Evolutionary conservation across 2,329 filamentous ascomycete species (phyloP), one percentile per base, ranked within the genome.

Genomic region (Chaetomium strumarium): DNA sequence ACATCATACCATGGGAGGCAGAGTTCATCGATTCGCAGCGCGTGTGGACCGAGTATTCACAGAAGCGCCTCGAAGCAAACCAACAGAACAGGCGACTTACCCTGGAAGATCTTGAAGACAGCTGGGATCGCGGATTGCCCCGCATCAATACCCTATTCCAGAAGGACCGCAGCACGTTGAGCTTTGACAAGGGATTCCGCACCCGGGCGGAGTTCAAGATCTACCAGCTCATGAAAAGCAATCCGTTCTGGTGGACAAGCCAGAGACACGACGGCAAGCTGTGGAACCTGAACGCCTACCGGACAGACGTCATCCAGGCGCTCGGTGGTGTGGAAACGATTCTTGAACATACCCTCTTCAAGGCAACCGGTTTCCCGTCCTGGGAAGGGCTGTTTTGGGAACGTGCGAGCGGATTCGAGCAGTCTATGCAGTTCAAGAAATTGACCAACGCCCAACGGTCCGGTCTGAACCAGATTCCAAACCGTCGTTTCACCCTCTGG

Each of bases 81-180:
- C 92, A 97, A 63, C 93, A 99, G 69, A 99, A 99, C 64, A 85
- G 93, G 52, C 84, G 93, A 60, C 75, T 99, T 43, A 99, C 93
- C 0, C 78, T 99, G 8, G 93, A 99, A 68, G 93, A 99, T 71
- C 76, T 99, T 19, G 93, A 99, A 66, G 93, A 99, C 67, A 96
- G 90, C 66, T 99, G 93, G 93, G 95, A 99, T 66, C 89, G 93
- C 62, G 93, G 93, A 75, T 77, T 99, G 48, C 93, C 93, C 16
- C 88, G 93, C 73, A 99, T 99, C 74, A 99, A 99, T 68, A 99
- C 93, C 0, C 77, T 99, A 2, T 99, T 99, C 83, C 93, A 99
- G 68, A 99, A 99, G 70, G 93, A 99, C 63, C 81, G 93, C 64
- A 96, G 90, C 68, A 99, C 93, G 0, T 79, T 99, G 58, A 95